phyloP scores from a whole-genome alignment of 768 basidiomycete species.

The Boletales sp. region DNA sequence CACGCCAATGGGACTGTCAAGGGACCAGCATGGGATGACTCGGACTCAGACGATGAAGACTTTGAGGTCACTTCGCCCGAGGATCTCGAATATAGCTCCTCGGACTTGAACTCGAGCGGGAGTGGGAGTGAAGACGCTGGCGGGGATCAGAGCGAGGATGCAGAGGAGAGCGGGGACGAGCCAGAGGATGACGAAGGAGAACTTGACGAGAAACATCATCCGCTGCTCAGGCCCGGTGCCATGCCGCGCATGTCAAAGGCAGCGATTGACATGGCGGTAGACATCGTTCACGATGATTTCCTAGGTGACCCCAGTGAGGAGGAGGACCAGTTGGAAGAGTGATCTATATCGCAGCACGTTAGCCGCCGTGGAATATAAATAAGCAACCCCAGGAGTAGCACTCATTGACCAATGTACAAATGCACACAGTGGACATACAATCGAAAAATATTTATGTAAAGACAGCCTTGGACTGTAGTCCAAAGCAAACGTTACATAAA shows the following conservation, averaged over 20 bases:
- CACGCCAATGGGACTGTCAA: slow-evolving; percentile 13
- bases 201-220: slow-evolving; percentile 55
- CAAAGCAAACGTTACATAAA: too few relatives aligned
- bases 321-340: slow-evolving; percentile 52
- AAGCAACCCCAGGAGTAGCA: too few relatives aligned
- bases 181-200: slow-evolving; percentile 40
- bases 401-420: too few relatives aligned
- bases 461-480: too few relatives aligned
- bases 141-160: slow-evolving; percentile 31
- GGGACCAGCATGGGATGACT: slow-evolving; percentile 31
- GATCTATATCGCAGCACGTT: slow-evolving; percentile 8
- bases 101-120: slow-evolving; percentile 29
- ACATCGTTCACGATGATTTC: slow-evolving; percentile 56
- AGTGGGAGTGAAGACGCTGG: slow-evolving; percentile 29
- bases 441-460: too few relatives aligned
- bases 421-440: too few relatives aligned
- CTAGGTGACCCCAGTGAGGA: slow-evolving; percentile 32
- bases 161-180: slow-evolving; percentile 35
- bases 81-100: slow-evolving; percentile 41
- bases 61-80: slow-evolving; percentile 36
- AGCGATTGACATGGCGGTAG: slow-evolving; percentile 61
- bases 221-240: slow-evolving; percentile 60
- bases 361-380: too few relatives aligned
- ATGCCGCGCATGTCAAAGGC: slow-evolving; percentile 68
- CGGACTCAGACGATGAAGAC: slow-evolving; percentile 33